phyloP scores from a whole-genome alignment of 176 grass and related monocot species.

The Dendrocalamus sinicus region DNA sequence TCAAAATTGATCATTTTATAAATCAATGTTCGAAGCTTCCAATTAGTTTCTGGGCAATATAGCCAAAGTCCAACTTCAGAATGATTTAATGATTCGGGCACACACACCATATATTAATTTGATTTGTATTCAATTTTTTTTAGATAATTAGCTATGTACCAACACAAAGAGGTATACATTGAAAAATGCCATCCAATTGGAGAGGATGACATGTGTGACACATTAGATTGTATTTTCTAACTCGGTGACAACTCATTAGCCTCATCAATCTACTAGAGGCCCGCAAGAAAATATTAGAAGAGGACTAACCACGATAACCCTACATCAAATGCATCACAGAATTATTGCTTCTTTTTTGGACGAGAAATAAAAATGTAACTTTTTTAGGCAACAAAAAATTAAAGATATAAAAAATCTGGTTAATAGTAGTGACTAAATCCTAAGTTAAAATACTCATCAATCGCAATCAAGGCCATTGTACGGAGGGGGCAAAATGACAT shows the following conservation, averaged over 20 bases:
- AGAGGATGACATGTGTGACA: background rate
- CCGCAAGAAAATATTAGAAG: background rate
- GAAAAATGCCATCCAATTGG: background rate
- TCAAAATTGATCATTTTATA: background rate
- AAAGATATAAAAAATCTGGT: background rate
- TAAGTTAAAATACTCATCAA: slow-evolving; percentile 18
- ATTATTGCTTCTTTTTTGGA: background rate
- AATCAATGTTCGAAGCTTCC: background rate
- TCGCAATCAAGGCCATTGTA: slow-evolving; percentile 42
- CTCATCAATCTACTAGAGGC: background rate
- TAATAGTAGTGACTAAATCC: background rate
- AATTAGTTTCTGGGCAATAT: background rate
- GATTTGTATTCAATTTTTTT: background rate
- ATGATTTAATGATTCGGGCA: background rate
- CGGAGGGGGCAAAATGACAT: slow-evolving; percentile 43
- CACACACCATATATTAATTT: background rate
- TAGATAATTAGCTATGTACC: background rate
- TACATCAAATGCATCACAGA: background rate
- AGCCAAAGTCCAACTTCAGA: background rate
- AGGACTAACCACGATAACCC: background rate
- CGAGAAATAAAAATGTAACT: background rate
- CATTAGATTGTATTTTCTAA: background rate
- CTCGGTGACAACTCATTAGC: background rate
- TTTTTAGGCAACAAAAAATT: background rate
- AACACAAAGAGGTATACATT: background rate